phyloP scores from a whole-genome alignment of 2,329 filamentous ascomycete genomes.

The Domatiomyces globalis region DNA sequence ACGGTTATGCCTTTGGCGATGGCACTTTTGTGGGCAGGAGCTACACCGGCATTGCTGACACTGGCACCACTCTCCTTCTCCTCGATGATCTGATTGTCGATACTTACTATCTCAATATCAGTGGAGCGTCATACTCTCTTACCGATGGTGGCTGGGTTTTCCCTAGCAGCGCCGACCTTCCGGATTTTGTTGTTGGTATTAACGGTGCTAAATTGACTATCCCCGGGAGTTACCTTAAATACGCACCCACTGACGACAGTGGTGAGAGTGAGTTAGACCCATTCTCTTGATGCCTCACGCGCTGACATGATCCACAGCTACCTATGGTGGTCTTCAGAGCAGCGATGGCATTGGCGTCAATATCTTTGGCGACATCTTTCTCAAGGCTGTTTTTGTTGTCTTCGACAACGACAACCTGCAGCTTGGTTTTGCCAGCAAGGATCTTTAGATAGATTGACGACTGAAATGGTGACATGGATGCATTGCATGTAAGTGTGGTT shows the following conservation, averaged over 20 bases:
- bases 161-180: slow-evolving; percentile 36
- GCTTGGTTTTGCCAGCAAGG: slow-evolving; percentile 14
- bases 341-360: slow-evolving; percentile 41
- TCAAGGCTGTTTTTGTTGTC: slow-evolving; percentile 63
- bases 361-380: slow-evolving; percentile 65
- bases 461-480: background rate
- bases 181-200: slow-evolving; percentile 40
- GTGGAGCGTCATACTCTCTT: slow-evolving; percentile 28
- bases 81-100: slow-evolving; percentile 39
- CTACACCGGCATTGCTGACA: slow-evolving; percentile 51
- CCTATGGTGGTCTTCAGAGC: slow-evolving; percentile 65
- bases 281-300: background rate
- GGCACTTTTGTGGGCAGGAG: slow-evolving; percentile 24
- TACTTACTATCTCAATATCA: slow-evolving; percentile 47
- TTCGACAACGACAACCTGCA: slow-evolving; percentile 39
- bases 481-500: too few species aligned
- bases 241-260: slow-evolving; percentile 11
- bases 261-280: slow-evolving; percentile 11
- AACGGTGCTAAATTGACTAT: slow-evolving; percentile 36
- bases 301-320: slow-evolving; percentile 25
- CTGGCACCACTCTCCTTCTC: slow-evolving; percentile 54
- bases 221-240: slow-evolving; percentile 42
- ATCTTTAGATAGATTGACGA: slow-evolving; percentile 3
- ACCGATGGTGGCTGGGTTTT: slow-evolving; percentile 24
- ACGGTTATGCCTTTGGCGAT: slow-evolving; percentile 42